Base-by-base conservation (phyloP, 495 filamentous ascomycete species). In the Neurospora sp. region DNA sequence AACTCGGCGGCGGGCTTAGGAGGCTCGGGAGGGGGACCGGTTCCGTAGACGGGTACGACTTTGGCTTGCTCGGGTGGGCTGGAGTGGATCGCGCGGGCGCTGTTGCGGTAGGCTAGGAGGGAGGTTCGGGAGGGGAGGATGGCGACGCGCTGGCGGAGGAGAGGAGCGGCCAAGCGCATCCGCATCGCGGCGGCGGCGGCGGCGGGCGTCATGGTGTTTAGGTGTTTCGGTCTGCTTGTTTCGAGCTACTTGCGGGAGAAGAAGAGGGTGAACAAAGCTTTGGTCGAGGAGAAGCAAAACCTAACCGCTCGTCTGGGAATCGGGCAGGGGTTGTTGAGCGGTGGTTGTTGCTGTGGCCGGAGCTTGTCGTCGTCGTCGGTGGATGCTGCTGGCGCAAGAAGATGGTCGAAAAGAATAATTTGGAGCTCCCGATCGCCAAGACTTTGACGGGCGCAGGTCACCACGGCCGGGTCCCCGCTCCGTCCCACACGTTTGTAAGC, bases 21-120 rank as follows among this genome's bases (percentile, higher is more conserved):
- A 9, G 91, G 87, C 74, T 89, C 86, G 1, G 95, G 95, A 4
- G 95, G 95, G 59, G 95, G 95, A 5, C 93, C 95, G 70, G 93
- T 89, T 31, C 92, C 90, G 45, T 92, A 93, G 70, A 93, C 86
- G 39, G 94, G 90, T 22, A 80, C 82, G 69, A 88, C 85, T 22
- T 83, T 86, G 61, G 86, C 86, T 39, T 81, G 81, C 18, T 80
- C 76, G 9, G 82, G 45, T 16, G 81, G 47, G 14, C 81, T 81
- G 71, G 71, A 81, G 77, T 87, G 86, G 71, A 87, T 77, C 38
- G 76, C 75, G 61, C 82, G 80, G 20, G 59, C 22, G 69, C 8
- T 27, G 27, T 27, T 31, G 72, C 38, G 18, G 59, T 35, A n/a
- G 72, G 38, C 37, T 44, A 41, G 18, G 68, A 42, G 4, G 14